A percentile compares a stretch with the other conserved stretches of the same genome.
These are phyloP conservation scores for Sedum album DNA, from an alignment of 164 flowering plant species.

Conservation along the genomic window DNA sequence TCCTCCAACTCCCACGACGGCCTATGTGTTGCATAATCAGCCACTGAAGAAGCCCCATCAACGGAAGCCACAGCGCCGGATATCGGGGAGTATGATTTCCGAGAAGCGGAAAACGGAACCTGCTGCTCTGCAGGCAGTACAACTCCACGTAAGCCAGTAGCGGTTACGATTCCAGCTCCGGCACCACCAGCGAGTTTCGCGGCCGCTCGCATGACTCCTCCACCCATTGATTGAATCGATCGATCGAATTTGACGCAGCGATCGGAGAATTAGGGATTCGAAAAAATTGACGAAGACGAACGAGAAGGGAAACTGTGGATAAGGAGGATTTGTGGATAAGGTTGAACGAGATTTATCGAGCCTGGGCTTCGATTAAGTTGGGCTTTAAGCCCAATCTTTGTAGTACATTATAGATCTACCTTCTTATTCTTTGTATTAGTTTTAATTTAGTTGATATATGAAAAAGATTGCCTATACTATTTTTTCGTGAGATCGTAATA, in stretches of 20 bases:
- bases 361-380: not conserved
- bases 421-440: no score
- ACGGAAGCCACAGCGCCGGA: not conserved
- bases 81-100: slow-evolving; percentile 1
- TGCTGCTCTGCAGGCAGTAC: slow-evolving; percentile 3
- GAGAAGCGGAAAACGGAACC: not conserved
- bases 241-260: no score
- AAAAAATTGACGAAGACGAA: not conserved
- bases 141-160: not conserved
- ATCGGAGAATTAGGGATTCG: not conserved
- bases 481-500: no score
- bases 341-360: not conserved
- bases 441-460: no score
- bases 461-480: no score
- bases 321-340: not conserved
- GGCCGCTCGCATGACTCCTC: not conserved
- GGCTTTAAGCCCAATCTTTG: no score
- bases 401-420: no score
- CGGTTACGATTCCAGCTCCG: slow-evolving; percentile 1
- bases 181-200: not conserved
- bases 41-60: not conserved
- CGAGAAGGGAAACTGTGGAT: not conserved
- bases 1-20: slow-evolving; percentile 6
- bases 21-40: not conserved
- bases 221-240: not conserved